Evolutionary conservation across 75 land plant species (phyloP), one percentile per base, ranked within the genome.

Genomic region (Cupressus sempervirens): DNA sequence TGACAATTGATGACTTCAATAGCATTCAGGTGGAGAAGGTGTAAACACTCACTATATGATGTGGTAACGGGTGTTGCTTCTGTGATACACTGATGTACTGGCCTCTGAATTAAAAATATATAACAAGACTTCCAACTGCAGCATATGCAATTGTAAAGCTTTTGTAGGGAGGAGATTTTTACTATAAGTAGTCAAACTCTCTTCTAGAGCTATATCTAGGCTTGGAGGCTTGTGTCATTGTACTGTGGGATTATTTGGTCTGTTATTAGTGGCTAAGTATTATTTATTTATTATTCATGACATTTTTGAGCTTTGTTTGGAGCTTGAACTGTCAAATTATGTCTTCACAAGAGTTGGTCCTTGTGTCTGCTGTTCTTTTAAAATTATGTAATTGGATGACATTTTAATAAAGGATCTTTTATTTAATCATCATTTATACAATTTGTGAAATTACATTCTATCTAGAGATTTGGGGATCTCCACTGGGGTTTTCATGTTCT

Each of bases 171-270:
- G 30, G n/a, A 11, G 81, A 23, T n/a, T 32, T 79, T 43, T 79
- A 79, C 81, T 79, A 79, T 50, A 26, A 79, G 10, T 79, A 79
- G 81, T 11, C 29, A n/a, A 45, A 79, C 50, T 79, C 81, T 79
- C 50, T 43, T 76, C 81, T 79, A 79, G 29, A n/a, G 81, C 81
- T 45, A 79, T 40, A 43, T 45, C 52, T n/a, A 79, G 45, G 81
- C 30, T 45, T 79, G 81, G 52, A 79, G 81, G 48, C 81, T 79
- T 79, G 29, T n/a, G 20, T 50, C 46, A n/a, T 79, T 79, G 45
- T 45, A 23, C 50, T n/a, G 48, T 36, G 81, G 11, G n/a, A 79
- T 79, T 79, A 45, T 43, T 79, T 45, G 52, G 46, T 79, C 81
- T 76, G n/a, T 43, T 79, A n/a, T 43, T 45, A 26, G 30, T 26